A percentile compares a stretch with the other conserved stretches of the same genome.
Conservation (phyloP, 306 rosid species). For the Quercus dentata region DNA sequence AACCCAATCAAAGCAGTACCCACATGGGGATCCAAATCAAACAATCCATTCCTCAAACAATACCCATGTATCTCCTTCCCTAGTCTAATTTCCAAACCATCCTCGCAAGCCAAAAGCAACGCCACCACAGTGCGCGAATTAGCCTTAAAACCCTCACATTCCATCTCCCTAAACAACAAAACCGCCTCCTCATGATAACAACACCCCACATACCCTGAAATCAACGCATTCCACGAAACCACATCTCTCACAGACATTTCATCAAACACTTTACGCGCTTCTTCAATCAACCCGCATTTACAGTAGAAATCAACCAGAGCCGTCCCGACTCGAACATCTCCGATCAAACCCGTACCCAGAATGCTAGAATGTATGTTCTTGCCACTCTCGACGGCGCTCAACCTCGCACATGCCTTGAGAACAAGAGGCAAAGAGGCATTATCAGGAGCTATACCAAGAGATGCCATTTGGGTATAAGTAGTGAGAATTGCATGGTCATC, state of each 20-base stretch:
- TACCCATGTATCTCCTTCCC: constrained; percentile 44
- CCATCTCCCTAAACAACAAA: constrained; percentile 34
- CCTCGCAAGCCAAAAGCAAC: constrained; percentile 36
- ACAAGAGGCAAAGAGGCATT: constrained; percentile 38
- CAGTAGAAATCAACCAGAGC: constrained; percentile 46
- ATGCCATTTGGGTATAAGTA: constrained; percentile 43
- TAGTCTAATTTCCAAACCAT: constrained; percentile 23
- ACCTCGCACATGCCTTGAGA: constrained; percentile 42
- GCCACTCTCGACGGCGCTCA: constrained; percentile 32
- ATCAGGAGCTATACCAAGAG: constrained; percentile 28
- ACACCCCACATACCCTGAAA: constrained; percentile 39
- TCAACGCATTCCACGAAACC: constrained; percentile 45
- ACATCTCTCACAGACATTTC: constrained; percentile 40
- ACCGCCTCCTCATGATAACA: constrained; percentile 26
- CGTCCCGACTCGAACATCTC: constrained; percentile 39
- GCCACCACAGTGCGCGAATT: constrained; percentile 42
- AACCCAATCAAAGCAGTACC: constrained; percentile 51
- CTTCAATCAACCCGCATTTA: constrained; percentile 32
- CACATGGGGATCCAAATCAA: constrained; percentile 41
- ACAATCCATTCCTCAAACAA: constrained; percentile 38
- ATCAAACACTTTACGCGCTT: constrained; percentile 36
- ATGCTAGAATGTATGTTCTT: constrained; percentile 29
- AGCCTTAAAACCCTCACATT: constrained; percentile 29
- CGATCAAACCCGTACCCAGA: constrained; percentile 11
- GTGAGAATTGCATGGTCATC: constrained; percentile 45